Conservation (phyloP, 2,329 filamentous ascomycete species). For the Albophoma yamanashiensis region DNA sequence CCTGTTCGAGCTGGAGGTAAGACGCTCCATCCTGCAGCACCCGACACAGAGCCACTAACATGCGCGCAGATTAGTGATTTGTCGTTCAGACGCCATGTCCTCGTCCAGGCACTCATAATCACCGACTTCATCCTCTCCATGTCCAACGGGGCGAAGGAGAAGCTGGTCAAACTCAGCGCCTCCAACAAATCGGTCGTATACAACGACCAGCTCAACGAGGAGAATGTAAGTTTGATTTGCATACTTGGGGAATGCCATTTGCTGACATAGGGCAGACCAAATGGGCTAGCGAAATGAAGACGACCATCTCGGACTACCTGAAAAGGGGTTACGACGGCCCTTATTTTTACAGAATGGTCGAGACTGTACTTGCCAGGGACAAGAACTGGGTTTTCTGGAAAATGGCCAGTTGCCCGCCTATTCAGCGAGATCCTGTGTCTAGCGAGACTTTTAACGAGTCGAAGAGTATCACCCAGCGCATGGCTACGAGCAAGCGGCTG, state of each 20-base stretch:
- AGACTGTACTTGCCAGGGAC: conserved; percentile 87
- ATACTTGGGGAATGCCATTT: not conserved
- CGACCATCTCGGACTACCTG: conserved; percentile 71
- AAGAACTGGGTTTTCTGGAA: conserved; percentile 99
- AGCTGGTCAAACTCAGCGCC: conserved; percentile 52
- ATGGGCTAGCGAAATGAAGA: conserved; percentile 75
- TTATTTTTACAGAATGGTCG: conserved; percentile 93
- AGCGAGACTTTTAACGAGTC: conserved; percentile 59
- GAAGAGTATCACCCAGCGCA: conserved; percentile 52
- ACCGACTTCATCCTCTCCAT: conserved; percentile 93
- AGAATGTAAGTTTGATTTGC: conserved; percentile 54
- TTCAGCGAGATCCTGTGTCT: conserved; percentile 64
- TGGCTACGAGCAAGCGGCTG: conserved; percentile 61
- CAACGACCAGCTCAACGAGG: conserved; percentile 63
- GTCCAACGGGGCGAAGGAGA: conserved; percentile 71
- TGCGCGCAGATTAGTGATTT: conserved; percentile 68
- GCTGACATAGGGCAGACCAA: conserved; percentile 44
- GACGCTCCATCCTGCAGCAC: conserved; percentile 4
- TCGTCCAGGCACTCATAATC: conserved; percentile 90
- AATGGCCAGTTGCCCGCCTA: conserved; percentile 81
- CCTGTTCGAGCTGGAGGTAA: conserved; percentile 86
- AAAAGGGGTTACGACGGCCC: conserved; percentile 72
- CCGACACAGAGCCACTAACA: not conserved
- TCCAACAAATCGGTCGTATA: conserved; percentile 87
- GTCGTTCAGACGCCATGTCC: conserved; percentile 84